Conservation (phyloP, 768 basidiomycete genomes). For the Naganishia vaughanmartiniae region DNA sequence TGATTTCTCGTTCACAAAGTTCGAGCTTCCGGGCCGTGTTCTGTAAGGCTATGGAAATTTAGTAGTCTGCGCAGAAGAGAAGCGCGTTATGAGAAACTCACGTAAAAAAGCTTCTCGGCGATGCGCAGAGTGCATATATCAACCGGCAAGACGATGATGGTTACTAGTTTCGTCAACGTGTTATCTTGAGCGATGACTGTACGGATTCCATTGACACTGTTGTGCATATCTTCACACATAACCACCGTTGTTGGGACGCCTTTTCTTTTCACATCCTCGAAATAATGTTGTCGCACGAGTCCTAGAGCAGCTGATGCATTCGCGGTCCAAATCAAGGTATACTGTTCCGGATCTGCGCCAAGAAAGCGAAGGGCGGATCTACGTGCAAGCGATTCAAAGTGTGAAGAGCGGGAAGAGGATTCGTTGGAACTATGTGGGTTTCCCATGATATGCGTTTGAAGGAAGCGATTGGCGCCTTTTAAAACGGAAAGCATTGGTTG, state of each 20-base stretch:
- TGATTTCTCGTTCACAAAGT: neutral
- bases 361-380: constrained; percentile 73
- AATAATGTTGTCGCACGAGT: constrained; percentile 76
- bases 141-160: neutral
- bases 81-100: neutral
- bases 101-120: neutral
- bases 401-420: constrained; percentile 60
- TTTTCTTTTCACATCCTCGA: constrained; percentile 61
- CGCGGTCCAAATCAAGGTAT: constrained; percentile 76
- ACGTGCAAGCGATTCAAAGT: constrained; percentile 68
- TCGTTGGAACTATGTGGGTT: neutral
- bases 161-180: neutral
- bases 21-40: neutral
- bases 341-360: constrained; percentile 65
- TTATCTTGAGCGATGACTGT: constrained; percentile 30
- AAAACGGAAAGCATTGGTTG: neutral
- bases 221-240: constrained; percentile 71
- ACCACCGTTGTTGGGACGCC: constrained; percentile 55
- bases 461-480: constrained; percentile 57
- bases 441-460: neutral
- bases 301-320: constrained; percentile 78
- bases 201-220: constrained; percentile 31
- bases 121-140: neutral
- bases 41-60: neutral
- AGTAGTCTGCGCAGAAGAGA: neutral